These are phyloP conservation scores for Aspergillus wentii DNA, from an alignment of 495 filamentous ascomycete species.

Conservation along the genomic window DNA sequence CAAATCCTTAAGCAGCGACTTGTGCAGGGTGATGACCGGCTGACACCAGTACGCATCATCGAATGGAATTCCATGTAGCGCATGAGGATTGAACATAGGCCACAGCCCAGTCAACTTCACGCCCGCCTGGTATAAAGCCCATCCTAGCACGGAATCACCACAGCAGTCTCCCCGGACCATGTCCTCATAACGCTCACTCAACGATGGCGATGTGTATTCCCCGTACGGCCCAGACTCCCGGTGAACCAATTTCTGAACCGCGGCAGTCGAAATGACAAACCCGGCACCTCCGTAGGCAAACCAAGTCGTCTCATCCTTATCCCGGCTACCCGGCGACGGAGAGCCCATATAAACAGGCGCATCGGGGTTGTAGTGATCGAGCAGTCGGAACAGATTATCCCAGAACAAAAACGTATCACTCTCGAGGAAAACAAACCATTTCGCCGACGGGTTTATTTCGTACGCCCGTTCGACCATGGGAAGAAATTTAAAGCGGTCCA, in stretches of 20 bases:
- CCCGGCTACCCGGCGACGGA: slow-evolving; percentile 31
- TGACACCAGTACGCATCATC: slow-evolving; percentile 44
- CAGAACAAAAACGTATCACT: slow-evolving; percentile 61
- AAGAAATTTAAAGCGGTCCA: slow-evolving; percentile 64
- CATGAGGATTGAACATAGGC: slow-evolving; percentile 48
- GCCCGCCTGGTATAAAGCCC: slow-evolving; percentile 38
- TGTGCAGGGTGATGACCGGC: slow-evolving; percentile 50
- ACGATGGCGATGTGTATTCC: slow-evolving; percentile 12
- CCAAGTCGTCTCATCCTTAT: slow-evolving; percentile 24
- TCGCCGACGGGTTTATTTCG: slow-evolving; percentile 42
- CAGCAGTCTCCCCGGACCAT: slow-evolving; percentile 40
- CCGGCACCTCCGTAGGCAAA: slow-evolving; percentile 55
- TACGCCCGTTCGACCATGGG: slow-evolving; percentile 55
- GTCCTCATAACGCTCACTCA: slow-evolving; percentile 31
- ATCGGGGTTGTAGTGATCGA: slow-evolving; percentile 44
- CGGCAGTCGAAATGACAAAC: slow-evolving; percentile 45
- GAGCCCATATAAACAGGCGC: slow-evolving; percentile 50
- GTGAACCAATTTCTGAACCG: slow-evolving; percentile 32
- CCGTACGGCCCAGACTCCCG: slow-evolving; percentile 13
- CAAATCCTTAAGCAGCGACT: slow-evolving; percentile 26
- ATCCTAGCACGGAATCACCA: slow-evolving; percentile 49
- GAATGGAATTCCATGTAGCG: slow-evolving; percentile 33
- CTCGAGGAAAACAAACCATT: slow-evolving; percentile 63
- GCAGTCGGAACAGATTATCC: slow-evolving; percentile 54
- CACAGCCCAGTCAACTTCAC: slow-evolving; percentile 42